Base-by-base conservation (phyloP, 176 grass and related monocot species). In the Neostapfia colusana region DNA sequence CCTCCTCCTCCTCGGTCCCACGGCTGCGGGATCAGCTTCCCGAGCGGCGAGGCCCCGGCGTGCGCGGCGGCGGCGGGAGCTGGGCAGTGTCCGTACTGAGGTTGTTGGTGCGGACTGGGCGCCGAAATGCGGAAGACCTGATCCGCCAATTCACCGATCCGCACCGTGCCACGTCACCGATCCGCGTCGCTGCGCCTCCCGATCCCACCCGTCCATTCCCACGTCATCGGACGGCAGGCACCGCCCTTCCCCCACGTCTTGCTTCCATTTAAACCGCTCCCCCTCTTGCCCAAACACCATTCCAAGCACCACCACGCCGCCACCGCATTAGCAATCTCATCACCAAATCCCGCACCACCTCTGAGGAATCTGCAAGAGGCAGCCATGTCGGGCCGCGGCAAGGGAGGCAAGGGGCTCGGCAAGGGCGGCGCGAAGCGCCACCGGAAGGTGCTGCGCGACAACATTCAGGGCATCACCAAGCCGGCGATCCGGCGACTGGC, bases 401-500 rank as follows among this genome's bases (percentile, higher is more conserved):
- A 88, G 81, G 75, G 86, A 1, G 86, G 76, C 26, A 88, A 88
- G 70, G 86, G 76, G 8, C 81, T 88, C 2, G 86, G 76, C n/a
- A 88, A 84, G 76, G 86, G 81, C 37, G 63, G 76, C 1, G 81
- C 86, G 3, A 88, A 88, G 76, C 69, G 70, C 3, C 81, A 88
- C 76, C 0, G 70, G 27, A 88, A 88, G 86, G 86, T 88, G 1
- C 55, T 88, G 0, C 86, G 70, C 27, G 76, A 88, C 76, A 88
- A 88, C 81, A 88, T 88, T 76, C 76, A 88, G 38, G 70, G 76
- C 38, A 88, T 88, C 81, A 88, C 86, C 63, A 88, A 88, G 76
- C 76, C 76, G 63, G 76, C 86, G n/a, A 88, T 88, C 81, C 69
- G 81, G 5, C 37, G 76, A 1, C 55, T 88, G 1, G 70, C 81